Evolutionary conservation across 2,329 filamentous ascomycete species (phyloP).

Genomic region (Hirsutella rhossiliensis): DNA sequence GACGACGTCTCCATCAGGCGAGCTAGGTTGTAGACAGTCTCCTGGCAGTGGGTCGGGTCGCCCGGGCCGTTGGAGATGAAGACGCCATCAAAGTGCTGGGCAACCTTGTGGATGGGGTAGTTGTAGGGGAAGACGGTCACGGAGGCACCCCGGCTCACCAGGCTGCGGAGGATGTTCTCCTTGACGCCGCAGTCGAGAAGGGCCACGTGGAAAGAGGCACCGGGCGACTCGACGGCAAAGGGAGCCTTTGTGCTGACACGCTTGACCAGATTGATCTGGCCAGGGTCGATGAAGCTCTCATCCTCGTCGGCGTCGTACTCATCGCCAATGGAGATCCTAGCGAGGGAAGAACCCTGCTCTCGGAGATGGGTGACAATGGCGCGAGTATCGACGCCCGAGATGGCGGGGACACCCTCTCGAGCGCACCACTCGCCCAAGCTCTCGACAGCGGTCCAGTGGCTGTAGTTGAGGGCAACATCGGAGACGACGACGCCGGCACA

Average conservation of each 20-base stretch:
- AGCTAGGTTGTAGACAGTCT: constrained; percentile 84
- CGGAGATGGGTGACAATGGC: constrained; percentile 92
- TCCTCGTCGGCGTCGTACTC: constrained; percentile 98
- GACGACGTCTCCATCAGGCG: constrained; percentile 86
- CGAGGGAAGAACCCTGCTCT: constrained; percentile 92
- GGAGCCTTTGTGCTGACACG: constrained; percentile 96
- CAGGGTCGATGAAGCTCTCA: constrained; percentile 88
- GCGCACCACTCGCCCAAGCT: constrained; percentile 89
- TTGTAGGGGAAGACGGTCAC: constrained; percentile 93
- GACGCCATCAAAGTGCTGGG: constrained; percentile 93
- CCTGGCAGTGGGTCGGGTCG: constrained; percentile 92
- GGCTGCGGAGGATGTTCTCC: constrained; percentile 95
- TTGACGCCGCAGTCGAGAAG: constrained; percentile 98
- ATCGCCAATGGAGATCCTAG: constrained; percentile 87
- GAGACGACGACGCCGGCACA: constrained; percentile 92
- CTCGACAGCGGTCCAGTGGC: constrained; percentile 97
- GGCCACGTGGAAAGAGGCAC: constrained; percentile 80
- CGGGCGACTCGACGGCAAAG: constrained; percentile 80
- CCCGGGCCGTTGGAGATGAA: constrained; percentile 99
- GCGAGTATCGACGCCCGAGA: constrained; percentile 93
- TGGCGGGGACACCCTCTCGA: constrained; percentile 88
- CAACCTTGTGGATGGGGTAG: constrained; percentile 96
- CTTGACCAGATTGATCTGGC: constrained; percentile 92
- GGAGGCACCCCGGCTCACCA: constrained; percentile 82
- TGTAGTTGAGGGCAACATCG: constrained; percentile 87